Percentiles rank a stretch among this genome's conserved stretches.
These are phyloP conservation scores for Hypoxylon rickii DNA, from an alignment of 495 filamentous ascomycete genomes.

Conservation along the genomic window DNA sequence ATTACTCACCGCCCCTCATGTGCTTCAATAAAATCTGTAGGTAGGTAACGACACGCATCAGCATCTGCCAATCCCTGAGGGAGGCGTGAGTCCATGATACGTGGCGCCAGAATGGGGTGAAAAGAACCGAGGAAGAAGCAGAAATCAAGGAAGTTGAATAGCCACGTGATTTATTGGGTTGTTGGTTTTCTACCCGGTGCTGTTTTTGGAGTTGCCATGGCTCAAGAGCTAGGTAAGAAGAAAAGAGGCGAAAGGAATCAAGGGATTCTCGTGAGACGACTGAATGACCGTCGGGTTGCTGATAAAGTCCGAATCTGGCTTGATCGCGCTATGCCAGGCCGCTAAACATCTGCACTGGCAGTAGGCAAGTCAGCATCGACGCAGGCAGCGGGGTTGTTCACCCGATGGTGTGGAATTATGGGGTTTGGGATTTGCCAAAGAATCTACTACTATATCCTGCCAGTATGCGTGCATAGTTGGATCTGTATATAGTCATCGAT, in stretches of 20 bases:
- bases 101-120: conserved; percentile 22
- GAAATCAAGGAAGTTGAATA: too few relatives aligned
- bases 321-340: conserved; percentile 11
- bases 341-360: background rate
- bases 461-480: too few relatives aligned
- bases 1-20: conserved; percentile 34
- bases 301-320: conserved; percentile 5
- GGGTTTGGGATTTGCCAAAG: conserved; percentile 12
- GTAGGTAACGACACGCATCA: conserved; percentile 28
- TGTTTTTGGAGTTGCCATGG: too few relatives aligned
- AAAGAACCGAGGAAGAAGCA: background rate
- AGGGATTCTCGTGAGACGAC: conserved; percentile 26
- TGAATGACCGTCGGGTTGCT: conserved; percentile 20
- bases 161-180: too few relatives aligned
- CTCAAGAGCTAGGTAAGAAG: too few relatives aligned
- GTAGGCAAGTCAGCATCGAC: conserved; percentile 5
- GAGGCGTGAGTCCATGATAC: conserved; percentile 28
- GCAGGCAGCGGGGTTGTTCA: conserved; percentile 8
- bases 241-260: conserved; percentile 2
- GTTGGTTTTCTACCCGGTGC: too few relatives aligned
- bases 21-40: conserved; percentile 14
- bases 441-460: too few relatives aligned
- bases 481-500: too few relatives aligned
- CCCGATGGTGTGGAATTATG: conserved; percentile 17
- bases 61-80: conserved; percentile 28